These are phyloP conservation scores for Colletotrichum eleusines DNA, from an alignment of 2,329 filamentous ascomycete genomes.

Conservation along the genomic window DNA sequence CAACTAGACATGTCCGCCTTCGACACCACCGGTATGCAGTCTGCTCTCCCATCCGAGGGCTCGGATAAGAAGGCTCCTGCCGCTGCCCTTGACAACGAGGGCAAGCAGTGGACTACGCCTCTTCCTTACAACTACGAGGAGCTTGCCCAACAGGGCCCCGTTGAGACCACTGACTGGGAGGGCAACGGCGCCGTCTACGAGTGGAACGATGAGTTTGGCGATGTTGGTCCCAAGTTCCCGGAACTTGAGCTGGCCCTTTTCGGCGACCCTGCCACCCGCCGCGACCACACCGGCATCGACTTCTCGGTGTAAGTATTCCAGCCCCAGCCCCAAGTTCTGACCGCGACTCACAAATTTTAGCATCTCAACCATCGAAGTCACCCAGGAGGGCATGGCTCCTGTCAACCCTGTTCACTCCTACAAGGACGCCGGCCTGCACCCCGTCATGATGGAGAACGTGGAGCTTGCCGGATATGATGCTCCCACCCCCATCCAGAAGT, in stretches of 20 bases:
- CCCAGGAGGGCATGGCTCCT: slow-evolving; percentile 67
- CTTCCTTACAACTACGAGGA: slow-evolving; percentile 63
- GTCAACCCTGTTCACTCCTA: slow-evolving; percentile 70
- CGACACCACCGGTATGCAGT: slow-evolving; percentile 45
- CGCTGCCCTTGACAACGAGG: slow-evolving; percentile 37
- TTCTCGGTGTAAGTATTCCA: slow-evolving; percentile 68
- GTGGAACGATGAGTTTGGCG: slow-evolving; percentile 88
- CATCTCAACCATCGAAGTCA: slow-evolving; percentile 66
- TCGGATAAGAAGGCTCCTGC: slow-evolving; percentile 45
- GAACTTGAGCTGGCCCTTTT: slow-evolving; percentile 85
- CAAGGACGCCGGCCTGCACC: slow-evolving; percentile 84
- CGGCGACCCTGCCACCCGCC: slow-evolving; percentile 64
- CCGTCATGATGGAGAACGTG: slow-evolving; percentile 83
- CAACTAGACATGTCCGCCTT: slow-evolving; percentile 24
- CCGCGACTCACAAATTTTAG: slow-evolving; percentile 54
- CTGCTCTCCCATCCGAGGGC: slow-evolving; percentile 48
- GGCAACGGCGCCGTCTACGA: slow-evolving; percentile 77
- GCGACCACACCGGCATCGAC: slow-evolving; percentile 66
- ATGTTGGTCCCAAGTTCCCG: slow-evolving; percentile 79
- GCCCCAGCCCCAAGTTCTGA: slow-evolving; percentile 24
- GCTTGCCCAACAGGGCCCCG: slow-evolving; percentile 43
- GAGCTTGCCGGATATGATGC: slow-evolving; percentile 75
- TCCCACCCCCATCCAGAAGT: slow-evolving; percentile 91
- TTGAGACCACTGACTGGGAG: slow-evolving; percentile 57
- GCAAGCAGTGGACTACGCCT: slow-evolving; percentile 60